These are phyloP conservation scores for Dichomitus squalens DNA, from an alignment of 1,284 basidiomycete genomes.

Conservation along the genomic window DNA sequence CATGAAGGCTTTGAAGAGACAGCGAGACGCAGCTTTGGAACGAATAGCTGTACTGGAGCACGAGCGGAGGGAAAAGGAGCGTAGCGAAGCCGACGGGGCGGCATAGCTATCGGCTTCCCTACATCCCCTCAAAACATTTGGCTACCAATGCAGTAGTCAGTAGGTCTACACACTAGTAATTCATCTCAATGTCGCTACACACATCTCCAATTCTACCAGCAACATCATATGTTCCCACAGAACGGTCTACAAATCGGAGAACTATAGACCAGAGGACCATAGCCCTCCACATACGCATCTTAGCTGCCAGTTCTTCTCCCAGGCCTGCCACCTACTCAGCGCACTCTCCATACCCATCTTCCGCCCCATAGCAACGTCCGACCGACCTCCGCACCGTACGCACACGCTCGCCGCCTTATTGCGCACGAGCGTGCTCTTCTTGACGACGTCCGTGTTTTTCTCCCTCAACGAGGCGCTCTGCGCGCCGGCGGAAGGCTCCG, in stretches of 20 bases:
- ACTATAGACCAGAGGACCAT: conserved; percentile 40
- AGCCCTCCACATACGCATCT: conserved; percentile 72
- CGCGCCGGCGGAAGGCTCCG: conserved; percentile 25
- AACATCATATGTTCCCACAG: neutral
- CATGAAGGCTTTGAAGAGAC: conserved; percentile 50
- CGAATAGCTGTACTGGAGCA: conserved; percentile 60
- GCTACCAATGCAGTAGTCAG: neutral
- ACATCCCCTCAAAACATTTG: neutral
- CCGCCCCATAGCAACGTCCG: conserved; percentile 42
- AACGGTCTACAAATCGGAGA: neutral
- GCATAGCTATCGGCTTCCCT: neutral
- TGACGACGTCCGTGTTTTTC: conserved; percentile 59
- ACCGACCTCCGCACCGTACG: conserved; percentile 62
- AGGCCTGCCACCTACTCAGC: conserved; percentile 56
- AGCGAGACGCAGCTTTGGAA: conserved; percentile 51
- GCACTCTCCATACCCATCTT: conserved; percentile 30
- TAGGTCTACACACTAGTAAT: neutral
- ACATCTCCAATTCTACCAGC: too few relatives aligned
- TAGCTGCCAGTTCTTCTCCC: conserved; percentile 60
- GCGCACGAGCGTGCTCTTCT: conserved; percentile 53
- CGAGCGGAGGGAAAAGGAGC: conserved; percentile 26
- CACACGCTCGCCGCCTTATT: conserved; percentile 45
- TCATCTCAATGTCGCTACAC: neutral
- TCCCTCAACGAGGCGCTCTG: conserved; percentile 34
- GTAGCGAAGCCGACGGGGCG: neutral